Base-by-base conservation (phyloP, 495 filamentous ascomycete genomes). In the Aspergillus carlsbadensis region DNA sequence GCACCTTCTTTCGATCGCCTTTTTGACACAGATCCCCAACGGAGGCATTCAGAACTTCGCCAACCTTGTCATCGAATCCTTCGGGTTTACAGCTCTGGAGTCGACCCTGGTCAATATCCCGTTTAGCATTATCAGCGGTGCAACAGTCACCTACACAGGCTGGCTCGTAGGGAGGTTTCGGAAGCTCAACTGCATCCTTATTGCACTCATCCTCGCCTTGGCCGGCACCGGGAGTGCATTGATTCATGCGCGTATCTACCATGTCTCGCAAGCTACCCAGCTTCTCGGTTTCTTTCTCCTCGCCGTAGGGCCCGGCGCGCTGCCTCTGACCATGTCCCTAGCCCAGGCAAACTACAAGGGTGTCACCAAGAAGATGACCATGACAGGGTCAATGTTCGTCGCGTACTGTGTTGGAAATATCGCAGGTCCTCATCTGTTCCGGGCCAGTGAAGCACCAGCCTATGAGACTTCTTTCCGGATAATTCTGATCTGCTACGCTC, bases 301-400 rank as follows among this genome's bases (percentile, higher is more conserved):
- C 1, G 75, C 81, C 41, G 76, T 79, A 4, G 69, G 70, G 1
- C 74, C 84, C 0, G 80, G 79, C 4, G 79, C 78, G 6, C 80
- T 87, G 65, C 84, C 85, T 0, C 75, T 81, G 11, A 58, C 82
- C 0, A 71, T 87, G 51, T 78, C 78, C 1, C 66, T 85, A 1
- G 79, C 85, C 11, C 75, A 76, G 3, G 78, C 77, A 6, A 87
- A 88, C 55, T 80, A 86, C 17, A 80, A 81, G 2, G 85, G 85
- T 13, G 86, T 85, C 61, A 87, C 85, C 3, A 88, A 88, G 68
- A 87, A 87, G 59, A 77, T 77, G 54, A 73, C 76, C 0, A 66
- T 80, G 36, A 77, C 76, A 0, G 75, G 74, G 1, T 47, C 74
- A 46, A 65, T 74, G 18, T 75, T 77, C 34, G 58, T 75, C 8